Percentiles rank a stretch among this genome's conserved stretches.
These are phyloP conservation scores for Calamus simplicifolius DNA, from an alignment of 176 grass and related monocot genomes.

Conservation along the genomic window DNA sequence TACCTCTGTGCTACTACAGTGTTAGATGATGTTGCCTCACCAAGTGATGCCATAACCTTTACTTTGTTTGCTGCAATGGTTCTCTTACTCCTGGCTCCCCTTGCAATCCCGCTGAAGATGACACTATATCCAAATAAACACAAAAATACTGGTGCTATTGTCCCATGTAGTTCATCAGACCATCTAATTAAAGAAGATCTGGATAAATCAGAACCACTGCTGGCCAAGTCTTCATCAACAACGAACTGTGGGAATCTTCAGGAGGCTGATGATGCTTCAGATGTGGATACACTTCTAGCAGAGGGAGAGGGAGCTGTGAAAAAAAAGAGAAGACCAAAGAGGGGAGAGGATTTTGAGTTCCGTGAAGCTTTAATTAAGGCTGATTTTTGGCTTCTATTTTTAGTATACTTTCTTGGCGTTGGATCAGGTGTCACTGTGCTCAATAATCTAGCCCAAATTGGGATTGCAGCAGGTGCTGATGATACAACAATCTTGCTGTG, in stretches of 20 bases:
- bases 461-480: background rate
- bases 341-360: background rate
- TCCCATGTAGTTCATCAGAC: too few relatives aligned
- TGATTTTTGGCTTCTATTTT: constrained; percentile 11
- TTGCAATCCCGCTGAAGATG: constrained; percentile 12
- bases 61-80: background rate
- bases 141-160: background rate
- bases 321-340: background rate
- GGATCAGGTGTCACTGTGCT: constrained; percentile 6
- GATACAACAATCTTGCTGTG: constrained; percentile 10
- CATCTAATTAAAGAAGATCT: too few relatives aligned
- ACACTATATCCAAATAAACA: background rate
- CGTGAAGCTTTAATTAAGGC: background rate
- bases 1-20: constrained; percentile 1
- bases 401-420: background rate
- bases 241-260: too few relatives aligned
- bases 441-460: constrained; percentile 15
- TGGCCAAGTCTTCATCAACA: too few relatives aligned
- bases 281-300: background rate
- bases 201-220: too few relatives aligned
- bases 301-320: constrained; percentile 8
- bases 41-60: background rate
- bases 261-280: background rate
- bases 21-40: background rate
- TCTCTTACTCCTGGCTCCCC: constrained; percentile 2